Conservation (phyloP, 192 early-diverging fungal genomes). For the Coemansia sp. region DNA sequence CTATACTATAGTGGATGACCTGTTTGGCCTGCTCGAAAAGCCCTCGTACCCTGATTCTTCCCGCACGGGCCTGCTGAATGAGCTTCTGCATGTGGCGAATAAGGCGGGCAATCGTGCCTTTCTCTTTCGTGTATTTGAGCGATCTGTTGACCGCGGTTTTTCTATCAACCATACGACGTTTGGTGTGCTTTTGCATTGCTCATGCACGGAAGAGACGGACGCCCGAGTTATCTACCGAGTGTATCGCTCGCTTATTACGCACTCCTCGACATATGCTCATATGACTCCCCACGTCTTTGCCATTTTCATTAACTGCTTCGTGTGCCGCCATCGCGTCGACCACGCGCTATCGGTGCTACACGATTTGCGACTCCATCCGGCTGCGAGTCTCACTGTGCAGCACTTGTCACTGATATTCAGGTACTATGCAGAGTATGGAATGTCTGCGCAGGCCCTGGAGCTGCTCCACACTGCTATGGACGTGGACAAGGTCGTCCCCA, state of each 20-base stretch:
- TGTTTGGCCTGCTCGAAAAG: conserved; percentile 15
- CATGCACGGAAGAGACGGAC: conserved; percentile 9
- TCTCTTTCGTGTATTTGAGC: conserved; percentile 20
- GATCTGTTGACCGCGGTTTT: conserved; percentile 7
- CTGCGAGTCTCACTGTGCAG: background rate
- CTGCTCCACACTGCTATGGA: conserved; percentile 20
- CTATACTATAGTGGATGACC: conserved; percentile 13
- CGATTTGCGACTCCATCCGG: conserved; percentile 24
- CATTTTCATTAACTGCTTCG: conserved; percentile 39
- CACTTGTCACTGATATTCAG: conserved; percentile 15
- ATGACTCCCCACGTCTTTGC: conserved; percentile 36
- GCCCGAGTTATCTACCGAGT: conserved; percentile 9
- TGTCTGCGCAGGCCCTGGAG: conserved; percentile 14
- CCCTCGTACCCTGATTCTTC: background rate
- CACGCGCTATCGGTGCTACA: conserved; percentile 19
- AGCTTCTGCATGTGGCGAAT: conserved; percentile 20
- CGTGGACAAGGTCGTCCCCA: conserved; percentile 4
- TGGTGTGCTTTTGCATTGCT: conserved; percentile 30
- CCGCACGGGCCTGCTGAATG: conserved; percentile 38
- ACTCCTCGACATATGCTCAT: background rate
- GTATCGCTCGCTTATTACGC: conserved; percentile 18
- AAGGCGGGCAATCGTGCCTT: conserved; percentile 11
- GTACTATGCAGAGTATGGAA: conserved; percentile 18
- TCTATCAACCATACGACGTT: conserved; percentile 31
- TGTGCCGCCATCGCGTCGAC: conserved; percentile 17